Percentiles rank a stretch among this genome's conserved stretches.
These are phyloP conservation scores for Solanum virginianum DNA, from an alignment of 257 asterid genomes.

Conservation along the genomic window DNA sequence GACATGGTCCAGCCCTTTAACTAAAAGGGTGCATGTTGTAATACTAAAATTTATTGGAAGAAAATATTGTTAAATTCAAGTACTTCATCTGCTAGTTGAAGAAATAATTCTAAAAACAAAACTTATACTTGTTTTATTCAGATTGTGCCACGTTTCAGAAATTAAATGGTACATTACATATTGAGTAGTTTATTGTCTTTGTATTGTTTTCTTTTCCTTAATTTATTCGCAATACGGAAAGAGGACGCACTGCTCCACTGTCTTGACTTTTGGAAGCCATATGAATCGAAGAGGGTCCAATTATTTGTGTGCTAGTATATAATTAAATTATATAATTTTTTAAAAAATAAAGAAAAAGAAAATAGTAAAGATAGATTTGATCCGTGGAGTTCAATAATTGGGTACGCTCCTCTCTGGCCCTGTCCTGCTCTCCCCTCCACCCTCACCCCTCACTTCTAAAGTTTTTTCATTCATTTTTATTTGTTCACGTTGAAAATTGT, in stretches of 20 bases:
- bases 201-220: neutral
- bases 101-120: neutral
- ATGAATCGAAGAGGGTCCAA: neutral
- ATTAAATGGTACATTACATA: neutral
- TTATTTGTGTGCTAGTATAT: neutral
- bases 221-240: neutral
- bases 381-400: conserved; percentile 19
- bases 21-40: neutral
- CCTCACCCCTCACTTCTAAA: neutral
- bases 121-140: neutral
- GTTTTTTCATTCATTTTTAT: too few species aligned
- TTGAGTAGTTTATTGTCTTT: neutral
- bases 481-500: too few species aligned
- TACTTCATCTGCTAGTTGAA: neutral
- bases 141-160: neutral
- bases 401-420: neutral
- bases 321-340: neutral
- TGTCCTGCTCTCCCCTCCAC: neutral
- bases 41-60: neutral
- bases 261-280: neutral
- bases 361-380: neutral
- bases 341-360: neutral
- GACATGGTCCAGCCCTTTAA: neutral
- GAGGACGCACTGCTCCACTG: neutral
- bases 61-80: neutral